phyloP scores from a whole-genome alignment of 305 asterid species.

The Andrographis paniculata region DNA sequence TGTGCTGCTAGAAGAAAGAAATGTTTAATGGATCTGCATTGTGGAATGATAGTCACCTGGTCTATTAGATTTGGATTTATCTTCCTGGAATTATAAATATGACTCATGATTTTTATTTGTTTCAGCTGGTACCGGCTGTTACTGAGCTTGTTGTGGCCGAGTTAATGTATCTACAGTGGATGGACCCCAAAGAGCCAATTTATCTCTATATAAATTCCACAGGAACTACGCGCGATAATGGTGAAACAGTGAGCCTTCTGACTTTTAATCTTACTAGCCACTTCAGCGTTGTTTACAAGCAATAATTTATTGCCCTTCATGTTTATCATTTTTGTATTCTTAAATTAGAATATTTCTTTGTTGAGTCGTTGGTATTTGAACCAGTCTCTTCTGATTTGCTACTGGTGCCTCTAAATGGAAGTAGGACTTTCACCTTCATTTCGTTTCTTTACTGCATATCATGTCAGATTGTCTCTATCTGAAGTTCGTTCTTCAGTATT shows the following conservation, averaged over 20 bases:
- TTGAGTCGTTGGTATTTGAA: conserved; percentile 3
- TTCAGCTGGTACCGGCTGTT: conserved; percentile 90
- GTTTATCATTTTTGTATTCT: neutral
- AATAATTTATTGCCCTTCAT: too few species aligned
- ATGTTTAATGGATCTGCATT: neutral
- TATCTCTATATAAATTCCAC: conserved; percentile 85
- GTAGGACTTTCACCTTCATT: too few species aligned
- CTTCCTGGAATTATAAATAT: conserved; percentile 4
- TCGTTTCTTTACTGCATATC: conserved; percentile 7
- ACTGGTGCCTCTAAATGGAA: too few species aligned
- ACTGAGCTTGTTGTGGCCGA: conserved; percentile 82
- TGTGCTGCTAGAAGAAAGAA: conserved; percentile 1
- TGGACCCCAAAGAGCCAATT: conserved; percentile 80
- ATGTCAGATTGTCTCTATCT: too few species aligned
- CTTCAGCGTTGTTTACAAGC: too few species aligned
- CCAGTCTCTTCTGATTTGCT: conserved; percentile 5
- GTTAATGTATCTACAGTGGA: conserved; percentile 81
- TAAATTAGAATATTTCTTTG: neutral
- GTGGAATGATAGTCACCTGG: neutral
- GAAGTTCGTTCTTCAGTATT: conserved; percentile 11
- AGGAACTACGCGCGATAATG: conserved; percentile 92
- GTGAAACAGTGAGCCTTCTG: conserved; percentile 62
- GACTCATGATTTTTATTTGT: conserved; percentile 2
- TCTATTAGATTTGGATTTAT: conserved; percentile 1
- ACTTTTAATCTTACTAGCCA: conserved; percentile 4